phyloP scores from a whole-genome alignment of 2,329 filamentous ascomycete species.

The Alternaria ethzedia region DNA sequence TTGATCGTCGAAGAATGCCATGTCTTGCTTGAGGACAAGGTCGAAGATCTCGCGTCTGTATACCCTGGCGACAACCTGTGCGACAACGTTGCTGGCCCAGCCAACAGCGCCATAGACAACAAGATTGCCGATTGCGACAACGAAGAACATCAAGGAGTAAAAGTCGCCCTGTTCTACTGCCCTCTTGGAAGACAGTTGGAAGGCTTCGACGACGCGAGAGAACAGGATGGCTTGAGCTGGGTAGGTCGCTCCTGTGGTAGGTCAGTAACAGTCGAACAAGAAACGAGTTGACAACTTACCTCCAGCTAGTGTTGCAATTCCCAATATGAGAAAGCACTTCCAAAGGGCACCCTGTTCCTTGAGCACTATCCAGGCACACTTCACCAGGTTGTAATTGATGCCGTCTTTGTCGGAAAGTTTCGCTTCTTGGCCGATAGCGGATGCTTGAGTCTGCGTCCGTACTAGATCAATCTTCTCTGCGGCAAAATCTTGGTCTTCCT shows the following conservation, averaged over 20 bases:
- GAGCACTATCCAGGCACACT: slow-evolving; percentile 34
- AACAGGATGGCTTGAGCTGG: slow-evolving; percentile 60
- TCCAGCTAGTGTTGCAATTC: slow-evolving; percentile 41
- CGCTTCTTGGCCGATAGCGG: slow-evolving; percentile 26
- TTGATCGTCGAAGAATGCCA: slow-evolving; percentile 87
- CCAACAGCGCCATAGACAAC: slow-evolving; percentile 56
- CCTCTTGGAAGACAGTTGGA: slow-evolving; percentile 50
- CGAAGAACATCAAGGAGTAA: slow-evolving; percentile 63
- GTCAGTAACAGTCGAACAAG: background rate
- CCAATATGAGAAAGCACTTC: slow-evolving; percentile 40
- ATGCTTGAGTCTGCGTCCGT: slow-evolving; percentile 39
- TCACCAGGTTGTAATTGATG: slow-evolving; percentile 38
- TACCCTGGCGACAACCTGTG: slow-evolving; percentile 45
- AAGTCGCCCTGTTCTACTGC: slow-evolving; percentile 56
- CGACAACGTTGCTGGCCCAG: slow-evolving; percentile 53
- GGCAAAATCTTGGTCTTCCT: slow-evolving; percentile 21
- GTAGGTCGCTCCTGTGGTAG: slow-evolving; percentile 50
- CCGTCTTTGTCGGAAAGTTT: slow-evolving; percentile 27
- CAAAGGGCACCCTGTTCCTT: slow-evolving; percentile 47
- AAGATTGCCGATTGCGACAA: slow-evolving; percentile 58
- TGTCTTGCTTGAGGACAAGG: slow-evolving; percentile 88
- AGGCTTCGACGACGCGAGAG: slow-evolving; percentile 56
- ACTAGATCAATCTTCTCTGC: slow-evolving; percentile 26
- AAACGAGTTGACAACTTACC: slow-evolving; percentile 12
- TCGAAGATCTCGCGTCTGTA: slow-evolving; percentile 70